phyloP scores from a whole-genome alignment of 495 filamentous ascomycete species.

The Podospora didyma region DNA sequence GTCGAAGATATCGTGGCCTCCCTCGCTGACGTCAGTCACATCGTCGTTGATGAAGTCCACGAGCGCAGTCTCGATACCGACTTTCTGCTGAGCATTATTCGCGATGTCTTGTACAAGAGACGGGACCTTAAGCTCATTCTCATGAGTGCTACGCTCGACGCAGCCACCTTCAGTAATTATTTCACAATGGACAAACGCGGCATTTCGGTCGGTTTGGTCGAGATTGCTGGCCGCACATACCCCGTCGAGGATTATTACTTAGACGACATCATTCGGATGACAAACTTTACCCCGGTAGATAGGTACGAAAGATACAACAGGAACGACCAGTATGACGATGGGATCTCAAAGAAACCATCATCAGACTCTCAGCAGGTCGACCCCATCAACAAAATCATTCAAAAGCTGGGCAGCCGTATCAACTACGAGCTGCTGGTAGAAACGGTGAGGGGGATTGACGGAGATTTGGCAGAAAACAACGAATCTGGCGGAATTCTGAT shows the following conservation, averaged over 20 bases:
- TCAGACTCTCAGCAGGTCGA: conserved; percentile 27
- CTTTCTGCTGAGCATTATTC: conserved; percentile 84
- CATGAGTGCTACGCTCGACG: conserved; percentile 98
- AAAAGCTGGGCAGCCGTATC: conserved; percentile 76
- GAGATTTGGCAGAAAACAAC: conserved; percentile 53
- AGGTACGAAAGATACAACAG: conserved; percentile 11
- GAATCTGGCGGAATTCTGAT: conserved; percentile 84
- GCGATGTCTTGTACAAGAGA: conserved; percentile 71
- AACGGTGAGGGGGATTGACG: conserved; percentile 75
- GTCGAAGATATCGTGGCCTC: conserved; percentile 73
- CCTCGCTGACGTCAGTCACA: conserved; percentile 85
- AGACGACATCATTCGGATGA: conserved; percentile 79
- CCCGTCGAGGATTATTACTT: conserved; percentile 88
- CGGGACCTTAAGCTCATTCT: conserved; percentile 87
- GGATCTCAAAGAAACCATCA: conserved; percentile 23
- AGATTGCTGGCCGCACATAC: conserved; percentile 85
- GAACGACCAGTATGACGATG: conserved; percentile 31
- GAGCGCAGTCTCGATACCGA: conserved; percentile 94
- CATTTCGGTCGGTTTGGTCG: conserved; percentile 66
- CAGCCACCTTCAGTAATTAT: conserved; percentile 78
- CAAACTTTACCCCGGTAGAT: conserved; percentile 58
- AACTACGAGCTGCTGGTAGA: conserved; percentile 87
- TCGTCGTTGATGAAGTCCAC: conserved; percentile 96
- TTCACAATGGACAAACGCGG: conserved; percentile 56
- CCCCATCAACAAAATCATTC: conserved; percentile 61